These are phyloP conservation scores for Angomonas ambiguus DNA, from an alignment of 208 protist genomes.

Conservation along the genomic window DNA sequence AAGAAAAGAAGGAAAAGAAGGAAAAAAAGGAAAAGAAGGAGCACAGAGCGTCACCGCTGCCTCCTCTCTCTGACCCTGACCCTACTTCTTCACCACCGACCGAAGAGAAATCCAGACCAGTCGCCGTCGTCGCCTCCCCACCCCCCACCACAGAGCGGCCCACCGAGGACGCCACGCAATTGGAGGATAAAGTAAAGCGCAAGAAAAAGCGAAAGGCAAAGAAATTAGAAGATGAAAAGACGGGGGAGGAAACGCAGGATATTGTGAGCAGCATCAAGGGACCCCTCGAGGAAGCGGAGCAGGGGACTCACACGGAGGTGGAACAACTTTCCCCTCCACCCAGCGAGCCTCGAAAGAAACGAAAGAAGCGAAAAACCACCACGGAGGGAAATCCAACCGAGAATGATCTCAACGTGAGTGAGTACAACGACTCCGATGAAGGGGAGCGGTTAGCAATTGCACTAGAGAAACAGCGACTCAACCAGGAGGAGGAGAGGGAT, in stretches of 20 bases:
- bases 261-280: neutral
- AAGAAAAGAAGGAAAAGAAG: neutral
- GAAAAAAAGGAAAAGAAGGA: neutral
- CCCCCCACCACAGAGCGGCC: neutral
- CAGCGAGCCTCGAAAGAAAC: neutral
- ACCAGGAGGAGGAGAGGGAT: neutral
- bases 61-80: too few species aligned
- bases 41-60: too few species aligned
- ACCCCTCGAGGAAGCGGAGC: neutral
- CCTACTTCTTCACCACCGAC: too few species aligned
- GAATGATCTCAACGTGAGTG: slow-evolving; percentile 11
- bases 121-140: neutral
- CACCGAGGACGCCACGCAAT: neutral
- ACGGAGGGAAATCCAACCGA: neutral
- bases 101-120: too few species aligned
- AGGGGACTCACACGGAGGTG: too few species aligned
- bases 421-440: slow-evolving; percentile 10
- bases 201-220: neutral
- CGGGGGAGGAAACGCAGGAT: neutral
- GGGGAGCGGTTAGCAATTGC: neutral
- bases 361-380: neutral
- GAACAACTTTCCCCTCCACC: too few species aligned
- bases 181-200: neutral
- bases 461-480: neutral
- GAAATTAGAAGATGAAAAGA: neutral